Base-by-base conservation (phyloP, 1,139 yeast genomes). In the Protomyces gravidus region DNA sequence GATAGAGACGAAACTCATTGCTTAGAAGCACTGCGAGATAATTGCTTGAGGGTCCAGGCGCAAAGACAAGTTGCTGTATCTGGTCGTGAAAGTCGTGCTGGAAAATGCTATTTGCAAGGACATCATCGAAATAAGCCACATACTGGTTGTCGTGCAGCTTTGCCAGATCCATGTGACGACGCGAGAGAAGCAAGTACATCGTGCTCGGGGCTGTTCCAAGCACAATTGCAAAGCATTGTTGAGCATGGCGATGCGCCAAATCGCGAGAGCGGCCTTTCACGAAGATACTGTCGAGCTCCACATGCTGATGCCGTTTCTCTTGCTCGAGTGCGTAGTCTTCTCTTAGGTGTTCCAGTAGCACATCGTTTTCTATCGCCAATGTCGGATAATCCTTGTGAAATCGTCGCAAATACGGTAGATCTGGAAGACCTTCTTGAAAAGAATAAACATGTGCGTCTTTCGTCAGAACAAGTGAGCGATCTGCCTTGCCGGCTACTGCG, bases 361-460 rank as follows among this genome's bases (percentile, higher is more conserved):
- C 39, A 4, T 45, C 51, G 33, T 53, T 39, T 9, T 26, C 33
- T 15, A 53, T 23, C 2, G 33, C 19, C 4, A 53, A 9, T 3
- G 47, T 45, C 6, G 58, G 51, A 33, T 46, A 17, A 13, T 17
- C 26, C n/a, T 39, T n/a, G 17, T 46, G 50, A n/a, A 53, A 53
- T 3, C 46, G 27, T 4, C 51, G 58, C 19, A 45, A 42, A 2
- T 26, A 17, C 3, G 26, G 27, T 5, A 46, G 47, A 6, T 51
- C 58, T 6, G 58, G 58, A 36, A 46, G 30, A 13, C 23, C 49
- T n/a, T 23, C 15, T 13, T 27, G 19, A n/a, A 9, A 2, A 9
- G 27, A 7, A 15, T 15, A 5, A 21, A 13, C 6, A 5, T 19
- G 13, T 13, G 13, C 13, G 27, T 36, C 42, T 9, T 17, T 19